These are phyloP conservation scores for Scedosporium aurantiacum DNA, from an alignment of 2,329 filamentous ascomycete species.

Conservation along the genomic window DNA sequence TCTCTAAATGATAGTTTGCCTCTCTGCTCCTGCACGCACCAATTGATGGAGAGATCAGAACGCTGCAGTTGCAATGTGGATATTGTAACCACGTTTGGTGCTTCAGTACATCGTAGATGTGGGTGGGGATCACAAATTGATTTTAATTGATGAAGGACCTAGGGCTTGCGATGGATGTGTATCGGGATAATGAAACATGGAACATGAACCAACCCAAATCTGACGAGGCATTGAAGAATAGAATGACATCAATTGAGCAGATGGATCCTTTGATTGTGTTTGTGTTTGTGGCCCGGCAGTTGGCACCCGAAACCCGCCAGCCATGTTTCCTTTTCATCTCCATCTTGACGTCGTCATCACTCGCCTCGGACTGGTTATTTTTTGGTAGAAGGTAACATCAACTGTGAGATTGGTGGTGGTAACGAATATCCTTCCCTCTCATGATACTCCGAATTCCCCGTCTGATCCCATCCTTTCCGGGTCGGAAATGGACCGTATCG, in stretches of 20 bases:
- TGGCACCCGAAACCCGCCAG: background rate
- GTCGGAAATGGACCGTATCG: too few species aligned
- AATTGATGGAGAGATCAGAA: background rate
- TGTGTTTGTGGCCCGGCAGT: background rate
- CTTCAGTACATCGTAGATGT: background rate
- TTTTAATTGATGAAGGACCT: too few species aligned
- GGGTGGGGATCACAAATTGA: background rate
- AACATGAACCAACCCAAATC: background rate
- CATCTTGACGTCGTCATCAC: background rate
- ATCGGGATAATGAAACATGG: background rate
- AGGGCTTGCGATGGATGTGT: too few species aligned
- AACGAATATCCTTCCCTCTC: background rate
- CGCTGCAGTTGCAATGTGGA: background rate
- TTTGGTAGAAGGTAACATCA: background rate
- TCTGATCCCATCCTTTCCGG: background rate
- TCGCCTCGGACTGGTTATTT: background rate
- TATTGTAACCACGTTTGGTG: background rate
- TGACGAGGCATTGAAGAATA: background rate
- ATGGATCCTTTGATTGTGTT: background rate
- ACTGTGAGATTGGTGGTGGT: background rate
- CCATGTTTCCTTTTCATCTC: background rate
- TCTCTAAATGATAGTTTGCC: too few species aligned
- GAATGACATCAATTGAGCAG: background rate
- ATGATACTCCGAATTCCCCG: background rate
- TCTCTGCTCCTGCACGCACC: background rate